A percentile compares a stretch with the other conserved stretches of the same genome.
Evolutionary conservation across 306 rosid species (phyloP).

Genomic region (Senna siamea): DNA sequence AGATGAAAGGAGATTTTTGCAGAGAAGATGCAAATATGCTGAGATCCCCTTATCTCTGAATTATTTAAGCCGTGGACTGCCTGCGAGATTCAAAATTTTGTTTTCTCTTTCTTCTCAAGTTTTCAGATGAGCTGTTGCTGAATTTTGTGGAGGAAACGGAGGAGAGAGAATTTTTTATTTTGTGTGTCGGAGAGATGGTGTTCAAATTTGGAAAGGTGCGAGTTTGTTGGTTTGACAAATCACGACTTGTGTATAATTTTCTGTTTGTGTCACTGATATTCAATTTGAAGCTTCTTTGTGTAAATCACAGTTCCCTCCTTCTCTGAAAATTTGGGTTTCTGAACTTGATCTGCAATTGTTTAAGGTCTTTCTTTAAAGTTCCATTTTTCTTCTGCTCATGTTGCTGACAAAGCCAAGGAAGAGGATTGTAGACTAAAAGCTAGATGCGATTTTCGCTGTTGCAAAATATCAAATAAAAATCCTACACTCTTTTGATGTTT

Average conservation of each 20-base stretch:
- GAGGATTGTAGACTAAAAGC: slow-evolving; percentile 10
- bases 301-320: not conserved
- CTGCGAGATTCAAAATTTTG: not conserved
- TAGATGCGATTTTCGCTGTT: not conserved
- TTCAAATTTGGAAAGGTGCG: slow-evolving; percentile 42
- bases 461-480: not conserved
- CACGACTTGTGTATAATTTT: not conserved
- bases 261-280: slow-evolving; percentile 8
- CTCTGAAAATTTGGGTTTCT: slow-evolving; percentile 9
- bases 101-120: slow-evolving; percentile 9
- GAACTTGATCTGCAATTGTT: slow-evolving; percentile 44
- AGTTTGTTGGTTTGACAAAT: slow-evolving; percentile 17
- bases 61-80: slow-evolving; percentile 1
- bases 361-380: slow-evolving; percentile 17
- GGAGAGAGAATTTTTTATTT: slow-evolving; percentile 23
- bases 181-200: slow-evolving; percentile 8
- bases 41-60: slow-evolving; percentile 41
- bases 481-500: not conserved
- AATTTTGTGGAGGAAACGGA: slow-evolving; percentile 20
- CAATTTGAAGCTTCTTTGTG: not conserved
- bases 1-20: slow-evolving; percentile 23
- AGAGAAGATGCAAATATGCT: not conserved
- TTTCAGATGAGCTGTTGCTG: slow-evolving; percentile 22
- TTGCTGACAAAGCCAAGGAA: slow-evolving; percentile 13
- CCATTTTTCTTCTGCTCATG: not conserved